Conservation (phyloP, 768 basidiomycete species). For the Podaxis sp. region DNA sequence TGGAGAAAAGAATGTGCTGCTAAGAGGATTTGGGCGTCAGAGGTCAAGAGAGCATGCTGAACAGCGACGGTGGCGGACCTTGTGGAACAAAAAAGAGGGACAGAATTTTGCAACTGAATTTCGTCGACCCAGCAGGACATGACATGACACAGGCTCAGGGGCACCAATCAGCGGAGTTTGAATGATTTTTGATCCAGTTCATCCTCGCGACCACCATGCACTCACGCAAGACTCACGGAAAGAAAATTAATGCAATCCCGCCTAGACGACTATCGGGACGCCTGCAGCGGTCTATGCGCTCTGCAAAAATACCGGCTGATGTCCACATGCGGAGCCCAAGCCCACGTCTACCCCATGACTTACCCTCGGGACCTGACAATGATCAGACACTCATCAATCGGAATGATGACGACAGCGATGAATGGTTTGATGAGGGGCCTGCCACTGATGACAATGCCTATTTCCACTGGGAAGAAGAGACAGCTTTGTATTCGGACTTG, state of each 20-base stretch:
- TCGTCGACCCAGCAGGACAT: neutral
- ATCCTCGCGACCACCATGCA: slow-evolving; percentile 16
- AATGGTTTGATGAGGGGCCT: slow-evolving; percentile 16
- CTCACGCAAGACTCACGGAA: neutral
- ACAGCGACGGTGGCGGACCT: slow-evolving; percentile 11
- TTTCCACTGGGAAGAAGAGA: slow-evolving; percentile 50
- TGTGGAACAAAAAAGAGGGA: slow-evolving; percentile 18
- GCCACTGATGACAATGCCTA: slow-evolving; percentile 25
- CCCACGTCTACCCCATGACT: slow-evolving; percentile 5
- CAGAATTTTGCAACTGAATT: slow-evolving; percentile 6
- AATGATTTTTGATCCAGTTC: slow-evolving; percentile 20
- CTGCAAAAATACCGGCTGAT: neutral
- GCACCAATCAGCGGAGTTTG: slow-evolving; percentile 37
- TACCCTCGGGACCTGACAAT: slow-evolving; percentile 1
- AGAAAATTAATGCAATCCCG: neutral
- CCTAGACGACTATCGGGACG: neutral
- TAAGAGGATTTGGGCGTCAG: slow-evolving; percentile 1
- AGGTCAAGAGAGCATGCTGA: slow-evolving; percentile 5
- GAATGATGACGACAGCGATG: slow-evolving; percentile 13
- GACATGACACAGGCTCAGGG: neutral
- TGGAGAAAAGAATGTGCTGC: slow-evolving; percentile 16
- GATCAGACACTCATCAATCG: slow-evolving; percentile 12
- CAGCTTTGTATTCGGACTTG: slow-evolving; percentile 46
- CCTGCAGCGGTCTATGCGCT: neutral
- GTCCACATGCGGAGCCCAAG: neutral